Percentiles rank a stretch among this genome's conserved stretches.
These are phyloP conservation scores for Sporothrix protearum DNA, from an alignment of 2,329 filamentous ascomycete species.

Conservation along the genomic window DNA sequence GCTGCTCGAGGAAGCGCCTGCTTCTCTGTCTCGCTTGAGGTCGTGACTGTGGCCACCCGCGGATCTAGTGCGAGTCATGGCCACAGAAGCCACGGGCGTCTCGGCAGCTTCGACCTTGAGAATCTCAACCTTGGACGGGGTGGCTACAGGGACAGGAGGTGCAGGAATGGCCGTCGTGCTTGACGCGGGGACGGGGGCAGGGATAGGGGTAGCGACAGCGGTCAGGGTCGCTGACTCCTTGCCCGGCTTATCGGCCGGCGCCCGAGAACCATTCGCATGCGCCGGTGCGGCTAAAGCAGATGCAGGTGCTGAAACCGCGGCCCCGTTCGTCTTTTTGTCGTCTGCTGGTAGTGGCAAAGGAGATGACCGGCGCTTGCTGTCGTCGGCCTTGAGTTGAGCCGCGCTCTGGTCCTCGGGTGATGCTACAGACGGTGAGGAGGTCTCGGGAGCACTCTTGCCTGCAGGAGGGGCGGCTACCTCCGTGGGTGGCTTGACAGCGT, in stretches of 20 bases:
- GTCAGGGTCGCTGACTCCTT: slow-evolving; percentile 40
- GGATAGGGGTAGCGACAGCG: background rate
- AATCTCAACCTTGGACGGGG: slow-evolving; percentile 37
- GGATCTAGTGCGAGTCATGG: slow-evolving; percentile 24
- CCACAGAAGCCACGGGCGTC: slow-evolving; percentile 10
- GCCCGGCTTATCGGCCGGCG: slow-evolving; percentile 46
- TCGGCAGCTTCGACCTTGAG: slow-evolving; percentile 33
- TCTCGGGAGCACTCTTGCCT: background rate
- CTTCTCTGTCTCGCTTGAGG: slow-evolving; percentile 37
- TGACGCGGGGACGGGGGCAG: background rate
- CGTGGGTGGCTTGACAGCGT: background rate
- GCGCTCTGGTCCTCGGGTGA: slow-evolving; percentile 75
- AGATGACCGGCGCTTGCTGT: slow-evolving; percentile 51
- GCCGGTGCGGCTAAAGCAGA: slow-evolving; percentile 36
- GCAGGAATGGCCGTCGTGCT: background rate
- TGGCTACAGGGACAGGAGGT: background rate
- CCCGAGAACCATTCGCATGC: slow-evolving; percentile 34
- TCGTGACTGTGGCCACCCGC: slow-evolving; percentile 30
- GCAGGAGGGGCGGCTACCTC: background rate
- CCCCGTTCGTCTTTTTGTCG: background rate
- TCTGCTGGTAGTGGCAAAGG: slow-evolving; percentile 39
- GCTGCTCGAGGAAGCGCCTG: background rate
- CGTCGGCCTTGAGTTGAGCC: slow-evolving; percentile 55
- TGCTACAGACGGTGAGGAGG: slow-evolving; percentile 38
- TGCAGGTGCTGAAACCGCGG: slow-evolving; percentile 26